These are phyloP conservation scores for Lycium barbarum DNA, from an alignment of 257 asterid species.

Conservation along the genomic window DNA sequence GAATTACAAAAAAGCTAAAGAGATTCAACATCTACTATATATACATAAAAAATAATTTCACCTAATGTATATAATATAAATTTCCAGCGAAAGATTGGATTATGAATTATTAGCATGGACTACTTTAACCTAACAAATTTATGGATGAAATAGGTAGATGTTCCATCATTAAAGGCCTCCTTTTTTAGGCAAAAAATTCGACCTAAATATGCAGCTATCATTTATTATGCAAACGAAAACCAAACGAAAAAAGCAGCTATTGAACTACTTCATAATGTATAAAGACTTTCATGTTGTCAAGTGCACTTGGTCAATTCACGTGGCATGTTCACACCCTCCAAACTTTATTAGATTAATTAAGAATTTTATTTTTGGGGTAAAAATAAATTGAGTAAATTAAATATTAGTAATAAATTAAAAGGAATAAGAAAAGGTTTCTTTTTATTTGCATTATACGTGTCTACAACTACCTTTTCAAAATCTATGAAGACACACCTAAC, in stretches of 20 bases:
- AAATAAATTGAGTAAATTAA: not conserved
- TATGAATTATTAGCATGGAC: not conserved
- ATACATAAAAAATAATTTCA: too few relatives aligned
- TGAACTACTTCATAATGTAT: not conserved
- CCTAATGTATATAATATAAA: too few relatives aligned
- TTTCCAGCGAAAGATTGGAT: too few relatives aligned
- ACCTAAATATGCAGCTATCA: conserved; percentile 27
- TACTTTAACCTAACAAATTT: too few relatives aligned
- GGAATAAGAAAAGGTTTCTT: not conserved
- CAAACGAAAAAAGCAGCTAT: not conserved
- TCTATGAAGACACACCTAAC: not conserved
- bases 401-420: not conserved
- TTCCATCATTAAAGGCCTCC: not conserved
- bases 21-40: too few relatives aligned
- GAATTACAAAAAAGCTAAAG: too few relatives aligned
- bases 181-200: not conserved
- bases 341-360: not conserved
- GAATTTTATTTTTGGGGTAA: not conserved
- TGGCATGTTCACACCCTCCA: not conserved
- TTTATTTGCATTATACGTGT: not conserved
- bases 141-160: too few relatives aligned
- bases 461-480: not conserved
- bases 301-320: not conserved
- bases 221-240: not conserved
- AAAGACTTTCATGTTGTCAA: not conserved